Percentiles rank a stretch among this genome's conserved stretches.
Evolutionary conservation across 805 yeast genomes (phyloP).

Genomic region (Saturnispora saitoi): DNA sequence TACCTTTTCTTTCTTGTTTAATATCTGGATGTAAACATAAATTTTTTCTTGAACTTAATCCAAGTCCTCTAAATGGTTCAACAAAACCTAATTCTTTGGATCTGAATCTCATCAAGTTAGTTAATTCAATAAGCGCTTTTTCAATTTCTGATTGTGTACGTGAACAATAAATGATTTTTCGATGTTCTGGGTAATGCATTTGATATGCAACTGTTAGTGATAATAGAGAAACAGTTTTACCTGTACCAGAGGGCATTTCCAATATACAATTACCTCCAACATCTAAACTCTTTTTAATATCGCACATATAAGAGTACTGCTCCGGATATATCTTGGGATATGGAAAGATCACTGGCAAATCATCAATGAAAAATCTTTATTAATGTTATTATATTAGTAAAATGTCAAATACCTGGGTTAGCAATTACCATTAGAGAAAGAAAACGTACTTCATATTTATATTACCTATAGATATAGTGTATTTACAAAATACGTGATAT

Average conservation of each 20-base stretch:
- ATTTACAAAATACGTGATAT: not conserved
- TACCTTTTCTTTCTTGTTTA: constrained; percentile 81
- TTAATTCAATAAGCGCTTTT: constrained; percentile 88
- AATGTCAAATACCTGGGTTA: not conserved
- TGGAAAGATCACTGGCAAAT: constrained; percentile 90
- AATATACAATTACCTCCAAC: constrained; percentile 94
- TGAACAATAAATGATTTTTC: constrained; percentile 92
- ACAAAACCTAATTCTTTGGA: constrained; percentile 71
- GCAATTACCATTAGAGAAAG: not conserved
- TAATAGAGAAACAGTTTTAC: constrained; percentile 87
- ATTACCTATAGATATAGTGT: not conserved
- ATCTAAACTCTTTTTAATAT: constrained; percentile 85
- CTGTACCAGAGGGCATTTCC: constrained; percentile 99
- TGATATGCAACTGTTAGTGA: constrained; percentile 94
- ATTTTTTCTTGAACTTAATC: constrained; percentile 90
- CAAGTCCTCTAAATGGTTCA: constrained; percentile 91
- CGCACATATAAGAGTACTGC: constrained; percentile 96
- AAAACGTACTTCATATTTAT: constrained; percentile 15
- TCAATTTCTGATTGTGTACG: constrained; percentile 99
- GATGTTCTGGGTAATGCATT: constrained; percentile 83
- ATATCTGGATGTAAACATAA: constrained; percentile 86
- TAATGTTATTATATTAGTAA: constrained; percentile 10
- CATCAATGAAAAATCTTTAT: constrained; percentile 80
- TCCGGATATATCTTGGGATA: constrained; percentile 96
- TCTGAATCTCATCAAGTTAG: constrained; percentile 80